Evolutionary conservation across 495 filamentous ascomycete species (phyloP).

Genomic region (Penicillium chermesinum): DNA sequence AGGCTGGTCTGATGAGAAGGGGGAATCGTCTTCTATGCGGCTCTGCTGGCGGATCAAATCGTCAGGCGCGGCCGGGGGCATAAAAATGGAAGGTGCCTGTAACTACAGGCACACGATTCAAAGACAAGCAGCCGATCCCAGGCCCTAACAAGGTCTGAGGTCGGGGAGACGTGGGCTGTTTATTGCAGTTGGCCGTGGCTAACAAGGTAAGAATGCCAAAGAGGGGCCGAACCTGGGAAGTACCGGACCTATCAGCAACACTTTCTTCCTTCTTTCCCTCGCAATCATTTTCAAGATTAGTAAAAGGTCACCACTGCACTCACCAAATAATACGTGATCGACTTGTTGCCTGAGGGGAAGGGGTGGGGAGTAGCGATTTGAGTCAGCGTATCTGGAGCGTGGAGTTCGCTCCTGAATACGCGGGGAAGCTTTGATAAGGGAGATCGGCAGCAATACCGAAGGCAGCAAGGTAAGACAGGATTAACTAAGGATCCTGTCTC

Average conservation of each 20-base stretch:
- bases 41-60: conserved; percentile 41
- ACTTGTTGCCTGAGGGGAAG: not conserved
- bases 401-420: conserved; percentile 22
- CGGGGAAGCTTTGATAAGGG: conserved; percentile 28
- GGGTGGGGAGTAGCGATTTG: not conserved
- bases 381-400: conserved; percentile 22
- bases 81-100: conserved; percentile 37
- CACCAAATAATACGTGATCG: not conserved
- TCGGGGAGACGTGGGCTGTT: conserved; percentile 22
- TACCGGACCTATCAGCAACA: not conserved
- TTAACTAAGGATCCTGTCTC: conserved; percentile 7
- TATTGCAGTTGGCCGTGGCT: conserved; percentile 4
- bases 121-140: conserved; percentile 29
- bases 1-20: conserved; percentile 24
- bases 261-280: not conserved
- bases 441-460: conserved; percentile 8
- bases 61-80: conserved; percentile 46
- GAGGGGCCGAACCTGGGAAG: conserved; percentile 1
- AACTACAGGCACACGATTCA: conserved; percentile 17
- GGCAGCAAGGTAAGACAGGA: conserved; percentile 9
- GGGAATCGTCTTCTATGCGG: conserved; percentile 34
- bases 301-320: not conserved
- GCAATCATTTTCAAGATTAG: no score
- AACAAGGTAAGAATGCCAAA: conserved; percentile 10
- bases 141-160: conserved; percentile 36